phyloP scores from a whole-genome alignment of 2,329 filamentous ascomycete genomes.

The Daldinia sp. region DNA sequence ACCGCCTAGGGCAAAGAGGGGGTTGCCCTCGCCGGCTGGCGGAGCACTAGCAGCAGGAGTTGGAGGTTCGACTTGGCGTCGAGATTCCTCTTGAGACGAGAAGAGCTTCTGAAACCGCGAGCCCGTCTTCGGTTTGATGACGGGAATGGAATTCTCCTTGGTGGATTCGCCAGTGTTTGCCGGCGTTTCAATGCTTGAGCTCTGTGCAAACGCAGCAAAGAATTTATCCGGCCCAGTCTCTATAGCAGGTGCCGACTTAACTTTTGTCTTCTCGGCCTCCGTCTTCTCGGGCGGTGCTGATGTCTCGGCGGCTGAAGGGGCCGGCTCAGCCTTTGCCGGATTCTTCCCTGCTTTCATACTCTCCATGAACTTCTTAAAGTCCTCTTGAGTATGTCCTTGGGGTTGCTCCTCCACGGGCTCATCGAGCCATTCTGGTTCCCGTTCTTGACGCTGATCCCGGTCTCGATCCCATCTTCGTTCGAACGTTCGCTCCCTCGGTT shows the following conservation, averaged over 20 bases:
- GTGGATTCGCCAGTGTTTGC: slow-evolving; percentile 61
- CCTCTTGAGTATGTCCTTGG: slow-evolving; percentile 81
- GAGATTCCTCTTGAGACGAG: slow-evolving; percentile 63
- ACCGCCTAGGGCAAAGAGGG: slow-evolving; percentile 42
- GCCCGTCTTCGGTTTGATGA: slow-evolving; percentile 61
- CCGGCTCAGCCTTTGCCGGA: slow-evolving; percentile 49
- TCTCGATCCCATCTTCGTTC: slow-evolving; percentile 65
- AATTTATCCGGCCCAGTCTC: slow-evolving; percentile 80
- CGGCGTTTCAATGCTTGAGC: slow-evolving; percentile 52
- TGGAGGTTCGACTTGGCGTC: slow-evolving; percentile 59
- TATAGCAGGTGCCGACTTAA: slow-evolving; percentile 67
- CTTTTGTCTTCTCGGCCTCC: slow-evolving; percentile 62
- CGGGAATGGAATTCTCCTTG: slow-evolving; percentile 51
- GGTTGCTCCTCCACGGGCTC: slow-evolving; percentile 73
- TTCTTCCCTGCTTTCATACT: slow-evolving; percentile 77
- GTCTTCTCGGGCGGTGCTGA: slow-evolving; percentile 49
- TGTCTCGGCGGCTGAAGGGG: slow-evolving; percentile 47
- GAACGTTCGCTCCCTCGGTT: slow-evolving; percentile 65
- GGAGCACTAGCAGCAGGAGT: slow-evolving; percentile 51
- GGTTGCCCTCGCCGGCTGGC: slow-evolving; percentile 41
- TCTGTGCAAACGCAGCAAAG: slow-evolving; percentile 66
- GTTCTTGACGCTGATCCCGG: slow-evolving; percentile 68
- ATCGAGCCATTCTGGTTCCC: slow-evolving; percentile 93
- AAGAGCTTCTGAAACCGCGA: slow-evolving; percentile 91
- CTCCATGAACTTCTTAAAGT: slow-evolving; percentile 95